Base-by-base conservation (phyloP, 805 yeast genomes). In the Starmerella sirachaensis region DNA sequence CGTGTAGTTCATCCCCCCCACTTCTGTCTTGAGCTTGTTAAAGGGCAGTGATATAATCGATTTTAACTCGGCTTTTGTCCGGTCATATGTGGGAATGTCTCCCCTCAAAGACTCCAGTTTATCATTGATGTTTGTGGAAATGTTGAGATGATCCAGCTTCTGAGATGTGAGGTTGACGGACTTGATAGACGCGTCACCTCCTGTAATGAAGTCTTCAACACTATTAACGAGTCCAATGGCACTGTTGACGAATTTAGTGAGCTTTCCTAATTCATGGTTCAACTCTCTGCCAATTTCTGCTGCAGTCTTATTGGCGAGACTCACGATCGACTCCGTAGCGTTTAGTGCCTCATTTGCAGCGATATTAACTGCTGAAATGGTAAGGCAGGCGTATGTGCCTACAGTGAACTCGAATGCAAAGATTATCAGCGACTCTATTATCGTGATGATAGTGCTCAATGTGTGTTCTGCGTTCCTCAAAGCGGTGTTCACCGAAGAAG, bases 311-410 rank as follows among this genome's bases (percentile, higher is more conserved):
- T 86, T 84, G 2, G 84, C 80, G 16, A 66, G 59, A 4, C 56
- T 54, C 6, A 85, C 65, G 1, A 83, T 62, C 1, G 68, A 53
- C 48, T 78, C 81, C 0, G 93, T 75, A 1, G 83, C 71, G 52
- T 81, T 78, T 1, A 81, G 55, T 0, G 93, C 93, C 21, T 75
- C 72, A 47, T 73, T 74, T 1, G 76, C 78, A 0, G 81, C 69
- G 3, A 86, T 82, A 50, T 73, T 76, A 6, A 86, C 64, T 0
- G 85, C 72, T 5, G 91, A 76, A 0, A 80, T 72, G 11, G 84
- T 55, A 11, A 91, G 62, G 57, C 98, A 91, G 0, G 79, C 77
- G 57, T 82, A 83, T 0, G 97, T 91, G 0, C 96, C 97, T 2
- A 85, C 57, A 33, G 79, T 70, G 46, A 88, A 50, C 22, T 85